These are phyloP conservation scores for Calcarisporium arbuscula DNA, from an alignment of 2,329 filamentous ascomycete genomes.

Conservation along the genomic window DNA sequence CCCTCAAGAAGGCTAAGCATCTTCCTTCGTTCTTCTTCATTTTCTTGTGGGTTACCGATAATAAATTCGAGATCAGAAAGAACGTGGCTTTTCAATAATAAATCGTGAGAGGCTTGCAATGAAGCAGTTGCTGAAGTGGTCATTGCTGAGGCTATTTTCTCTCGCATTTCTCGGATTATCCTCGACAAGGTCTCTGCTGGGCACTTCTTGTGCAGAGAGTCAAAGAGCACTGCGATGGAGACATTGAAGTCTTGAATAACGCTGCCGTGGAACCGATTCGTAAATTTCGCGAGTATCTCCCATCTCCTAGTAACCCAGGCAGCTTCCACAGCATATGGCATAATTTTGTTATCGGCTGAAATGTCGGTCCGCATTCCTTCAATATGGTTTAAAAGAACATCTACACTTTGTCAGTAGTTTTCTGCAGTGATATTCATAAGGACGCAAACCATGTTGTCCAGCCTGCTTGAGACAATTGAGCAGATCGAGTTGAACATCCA, in stretches of 20 bases:
- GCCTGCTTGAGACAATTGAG: slow-evolving; percentile 87
- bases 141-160: slow-evolving; percentile 65
- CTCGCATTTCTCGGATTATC: slow-evolving; percentile 59
- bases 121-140: slow-evolving; percentile 73
- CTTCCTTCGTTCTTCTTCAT: slow-evolving; percentile 30
- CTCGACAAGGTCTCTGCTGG: slow-evolving; percentile 46
- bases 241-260: slow-evolving; percentile 66
- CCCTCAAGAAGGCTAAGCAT: slow-evolving; percentile 48
- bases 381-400: slow-evolving; percentile 79
- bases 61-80: slow-evolving; percentile 83
- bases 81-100: slow-evolving; percentile 80
- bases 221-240: slow-evolving; percentile 57
- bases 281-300: slow-evolving; percentile 65
- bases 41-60: slow-evolving; percentile 39
- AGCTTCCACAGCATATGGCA: slow-evolving; percentile 84
- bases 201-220: slow-evolving; percentile 50
- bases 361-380: slow-evolving; percentile 61
- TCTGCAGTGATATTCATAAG: not conserved
- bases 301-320: slow-evolving; percentile 86
- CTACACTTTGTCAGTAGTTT: slow-evolving; percentile 38
- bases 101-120: slow-evolving; percentile 75
- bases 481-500: slow-evolving; percentile 74
- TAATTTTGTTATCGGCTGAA: slow-evolving; percentile 52
- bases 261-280: slow-evolving; percentile 46
- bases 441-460: slow-evolving; percentile 74